Base-by-base conservation (phyloP, 768 basidiomycete species). In the Auriscalpium microsporum region DNA sequence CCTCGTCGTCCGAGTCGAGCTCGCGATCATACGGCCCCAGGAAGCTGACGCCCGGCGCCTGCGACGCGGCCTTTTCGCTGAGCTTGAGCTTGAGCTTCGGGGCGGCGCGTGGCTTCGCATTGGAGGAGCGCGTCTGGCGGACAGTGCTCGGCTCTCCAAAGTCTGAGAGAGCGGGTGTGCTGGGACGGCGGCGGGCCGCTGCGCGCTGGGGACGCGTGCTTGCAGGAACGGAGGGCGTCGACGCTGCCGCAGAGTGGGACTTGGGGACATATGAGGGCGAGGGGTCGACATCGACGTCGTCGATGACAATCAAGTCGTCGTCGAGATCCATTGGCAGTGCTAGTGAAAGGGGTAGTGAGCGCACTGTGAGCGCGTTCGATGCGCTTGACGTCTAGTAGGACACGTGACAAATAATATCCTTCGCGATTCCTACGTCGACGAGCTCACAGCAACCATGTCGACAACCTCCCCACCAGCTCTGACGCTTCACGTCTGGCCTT, bases 1-100 rank as follows among this genome's bases (percentile, higher is more conserved):
- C 94, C 56, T 96, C 94, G 47, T 94, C 91, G 64, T 97, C 92
- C 50, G 90, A 94, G 68, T 98, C 95, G 52, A 97, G 73, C 67
- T 97, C 95, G 45, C 94, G 77, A 72, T 97, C 94, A 68, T 94
- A 97, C 11, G 86, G 78, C 8, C 95, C 95, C 54, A 94, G 72
- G 68, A 94, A 94, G 35, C 86, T 89, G 82, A 83, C 87, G 56
- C 90, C 91, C 50, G 86, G 87, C 34, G 87, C 86, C 64, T 86
- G 85, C 35, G 84, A 81, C 8, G 83, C 87, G 3, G 86, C 82
- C 63, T 87, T 89, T 56, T 90, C 90, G 68, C 88, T 86, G 63
- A 94, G 72, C 71, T 93, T 93, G 51, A 94, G 81, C 68, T 92
- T 94, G 37, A 94, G 78, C 68, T 91, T 94, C 7, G 90, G 88